Evolutionary conservation across 331 rosid species (phyloP), one percentile per base, ranked within the genome.

Genomic region (Erythrophleum ivorense): DNA sequence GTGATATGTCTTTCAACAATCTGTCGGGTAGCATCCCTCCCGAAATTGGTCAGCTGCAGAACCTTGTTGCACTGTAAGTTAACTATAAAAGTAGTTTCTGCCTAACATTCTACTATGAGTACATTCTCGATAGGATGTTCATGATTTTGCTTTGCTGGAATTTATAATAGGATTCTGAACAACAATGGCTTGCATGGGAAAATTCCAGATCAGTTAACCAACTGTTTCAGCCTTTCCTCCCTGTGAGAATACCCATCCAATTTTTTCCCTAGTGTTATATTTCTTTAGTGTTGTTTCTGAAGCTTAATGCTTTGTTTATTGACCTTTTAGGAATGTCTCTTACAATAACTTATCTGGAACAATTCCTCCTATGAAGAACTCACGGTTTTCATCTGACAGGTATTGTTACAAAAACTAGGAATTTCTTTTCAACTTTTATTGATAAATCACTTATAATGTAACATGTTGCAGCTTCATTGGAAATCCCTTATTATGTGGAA

Each of bases 31-130:
- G 77, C 84, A 84, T 93, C 40, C 99, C 99, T 13, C 63, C 83
- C 3, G 99, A 95, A 52, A n/a, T 91, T 69, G 98, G 99, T 50
- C 97, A 87, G 82, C 86, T 95, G 85, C 99, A 93, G 82, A 89
- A 95, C 71, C 87, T 95, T 67, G 82, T 62, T 0, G 71, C 91
- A 31, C 83, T 95, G 99, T 95, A 83, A 38, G 97, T 86, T 64
- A 29, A 6, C 49, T 74, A 0, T 65, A 1, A 3, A 55, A 21
- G 31, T 7, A 0, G 7, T 21, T 31, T 6, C 4, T 5, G 3
- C 45, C 40, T 24, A 9, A 36, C 41, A 3, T n/a, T 24, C 40
- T 78, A 45, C 57, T 1, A 29, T 12, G 16, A 67, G 2, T 6
- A 8, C 49, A 10, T 36, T 52, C 6, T 15, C 60, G 48, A n/a